Base-by-base conservation (phyloP, 2,329 filamentous ascomycete species). In the Colletotrichum sp. region DNA sequence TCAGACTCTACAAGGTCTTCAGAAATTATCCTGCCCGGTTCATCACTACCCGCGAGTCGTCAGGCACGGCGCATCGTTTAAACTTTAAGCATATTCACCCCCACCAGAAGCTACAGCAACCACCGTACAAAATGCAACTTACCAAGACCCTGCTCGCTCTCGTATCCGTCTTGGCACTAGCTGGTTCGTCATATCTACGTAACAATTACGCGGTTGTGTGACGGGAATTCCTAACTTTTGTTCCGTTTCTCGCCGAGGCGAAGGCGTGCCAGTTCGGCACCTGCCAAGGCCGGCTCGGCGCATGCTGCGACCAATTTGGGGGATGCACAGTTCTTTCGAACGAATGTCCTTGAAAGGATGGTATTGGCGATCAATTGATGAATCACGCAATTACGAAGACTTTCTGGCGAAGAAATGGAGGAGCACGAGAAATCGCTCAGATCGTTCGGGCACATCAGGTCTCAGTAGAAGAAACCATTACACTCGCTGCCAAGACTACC, bases 161-260 rank as follows among this genome's bases (percentile, higher is more conserved):
- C 16, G 16, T 61, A 12, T 44, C 22, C 66, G 32, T 68, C 32
- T 34, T 28, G 22, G 25, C 67, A 34, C 12, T 36, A 16, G 8
- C 28, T 22, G 28, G 67, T 60, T 69, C 55, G 67, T 69, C 67
- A 69, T 61, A 16, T n/a, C 55, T 39, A 61, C 67, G 55, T 61
- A 48, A 69, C 28, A 22, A 25, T 27, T 27, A 22, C 11, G 32
- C 32, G n/a, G n/a, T 34, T 7, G 34, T 34, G 44, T 52, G 22
- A 25, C 44, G n/a, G 13, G 8, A 13, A 8, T 25, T 11, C 7
- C 48, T 27, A n/a, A 55, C 64, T 52, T 30, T 66, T 12, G 5
- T 32, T 19, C 36, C 12, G 22, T 12, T 16, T 27, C 15, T 19
- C n/a, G 0, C n/a, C 25, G 19, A 34, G 59, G 27, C 28, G 11